Evolutionary conservation across 2,329 filamentous ascomycete genomes (phyloP).

Genomic region (Magnaporthiopsis incrustans): DNA sequence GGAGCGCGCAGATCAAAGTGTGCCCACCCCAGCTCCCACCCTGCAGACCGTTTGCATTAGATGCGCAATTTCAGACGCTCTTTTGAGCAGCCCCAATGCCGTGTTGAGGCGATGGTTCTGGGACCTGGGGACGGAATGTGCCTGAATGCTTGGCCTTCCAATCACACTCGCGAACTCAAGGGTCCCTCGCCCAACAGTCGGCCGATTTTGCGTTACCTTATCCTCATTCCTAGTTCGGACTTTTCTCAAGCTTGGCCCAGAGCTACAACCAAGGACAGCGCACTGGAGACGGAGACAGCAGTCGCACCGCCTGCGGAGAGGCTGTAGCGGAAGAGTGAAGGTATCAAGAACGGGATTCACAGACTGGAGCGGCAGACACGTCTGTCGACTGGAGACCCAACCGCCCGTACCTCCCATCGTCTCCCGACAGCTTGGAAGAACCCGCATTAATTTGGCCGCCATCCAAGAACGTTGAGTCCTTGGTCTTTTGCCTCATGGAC

Average conservation of each 20-base stretch:
- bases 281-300: not conserved
- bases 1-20: not conserved
- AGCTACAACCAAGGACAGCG: not conserved
- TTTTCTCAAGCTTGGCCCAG: not conserved
- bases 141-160: not conserved
- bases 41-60: not conserved
- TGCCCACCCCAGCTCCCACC: not conserved
- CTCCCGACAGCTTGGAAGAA: not conserved
- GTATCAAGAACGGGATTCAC: no score
- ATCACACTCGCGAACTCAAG: not conserved
- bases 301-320: not conserved
- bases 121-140: not conserved
- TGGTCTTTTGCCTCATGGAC: not conserved
- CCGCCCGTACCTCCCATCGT: not conserved
- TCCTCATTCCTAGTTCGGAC: not conserved
- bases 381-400: not conserved
- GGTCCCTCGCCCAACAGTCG: not conserved
- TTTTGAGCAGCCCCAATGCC: not conserved
- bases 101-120: not conserved
- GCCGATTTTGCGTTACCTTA: not conserved
- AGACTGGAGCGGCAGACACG: no score
- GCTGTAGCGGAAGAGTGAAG: not conserved
- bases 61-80: not conserved
- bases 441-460: slow-evolving; percentile 1
- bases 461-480: not conserved